Conservation (phyloP, 768 basidiomycete species). For the Cystoderma amianthinum region DNA sequence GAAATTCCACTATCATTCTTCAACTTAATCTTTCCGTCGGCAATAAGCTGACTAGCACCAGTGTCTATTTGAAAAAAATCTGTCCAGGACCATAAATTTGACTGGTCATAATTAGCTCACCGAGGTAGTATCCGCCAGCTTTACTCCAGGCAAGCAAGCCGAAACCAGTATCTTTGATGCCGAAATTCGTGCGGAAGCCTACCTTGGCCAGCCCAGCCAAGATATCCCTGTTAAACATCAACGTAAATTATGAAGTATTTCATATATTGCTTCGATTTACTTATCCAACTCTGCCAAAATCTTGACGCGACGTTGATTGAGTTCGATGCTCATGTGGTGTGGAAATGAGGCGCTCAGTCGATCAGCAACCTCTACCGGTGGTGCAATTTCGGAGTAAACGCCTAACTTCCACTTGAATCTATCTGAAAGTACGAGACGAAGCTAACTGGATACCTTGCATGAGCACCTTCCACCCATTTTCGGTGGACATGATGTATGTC, state of each 20-base stretch:
- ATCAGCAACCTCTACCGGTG: conserved; percentile 39
- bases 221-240: conserved; percentile 11
- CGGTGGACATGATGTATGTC: conserved; percentile 13
- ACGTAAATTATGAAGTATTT: neutral
- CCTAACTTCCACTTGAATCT: conserved; percentile 8
- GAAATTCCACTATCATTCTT: conserved; percentile 52
- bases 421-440: neutral
- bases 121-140: conserved; percentile 64
- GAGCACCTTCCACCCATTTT: conserved; percentile 11
- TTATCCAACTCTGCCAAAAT: neutral
- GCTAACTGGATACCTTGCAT: conserved; percentile 8
- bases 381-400: conserved; percentile 34
- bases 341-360: conserved; percentile 37
- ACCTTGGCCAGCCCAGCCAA: conserved; percentile 48
- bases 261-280: neutral
- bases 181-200: conserved; percentile 51
- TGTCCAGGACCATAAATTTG: neutral
- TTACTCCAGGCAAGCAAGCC: conserved; percentile 36
- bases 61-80: conserved; percentile 42
- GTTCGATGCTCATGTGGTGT: conserved; percentile 14
- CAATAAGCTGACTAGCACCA: conserved; percentile 56
- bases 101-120: conserved; percentile 18
- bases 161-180: conserved; percentile 46
- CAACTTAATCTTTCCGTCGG: conserved; percentile 64
- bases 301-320: conserved; percentile 12